A percentile compares a stretch with the other conserved stretches of the same genome.
Conservation (phyloP, 2,329 filamentous ascomycete species). For the Calonectria pseudoreteaudii region DNA sequence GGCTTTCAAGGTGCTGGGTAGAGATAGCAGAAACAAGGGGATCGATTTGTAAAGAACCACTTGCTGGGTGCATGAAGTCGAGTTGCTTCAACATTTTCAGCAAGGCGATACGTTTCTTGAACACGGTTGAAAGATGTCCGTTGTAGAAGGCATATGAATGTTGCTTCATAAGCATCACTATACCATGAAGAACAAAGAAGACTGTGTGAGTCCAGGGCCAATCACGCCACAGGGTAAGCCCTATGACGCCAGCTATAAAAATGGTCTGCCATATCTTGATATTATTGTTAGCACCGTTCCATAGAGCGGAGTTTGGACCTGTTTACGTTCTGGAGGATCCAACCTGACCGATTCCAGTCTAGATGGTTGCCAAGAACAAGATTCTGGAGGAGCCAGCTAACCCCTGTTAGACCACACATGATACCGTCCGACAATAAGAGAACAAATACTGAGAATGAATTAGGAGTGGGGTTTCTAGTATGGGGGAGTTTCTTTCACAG, state of each 20-base stretch:
- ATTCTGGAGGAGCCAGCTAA: slow-evolving; percentile 75
- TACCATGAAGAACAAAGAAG: slow-evolving; percentile 79
- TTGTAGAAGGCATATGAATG: slow-evolving; percentile 86
- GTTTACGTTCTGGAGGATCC: slow-evolving; percentile 77
- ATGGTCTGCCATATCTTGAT: slow-evolving; percentile 73
- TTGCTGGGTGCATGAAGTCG: slow-evolving; percentile 61
- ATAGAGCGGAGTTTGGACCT: too few relatives aligned
- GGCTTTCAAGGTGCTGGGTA: slow-evolving; percentile 57
- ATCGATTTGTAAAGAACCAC: slow-evolving; percentile 55
- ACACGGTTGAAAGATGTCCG: slow-evolving; percentile 74
- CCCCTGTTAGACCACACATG: slow-evolving; percentile 74
- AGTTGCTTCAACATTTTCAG: slow-evolving; percentile 66
- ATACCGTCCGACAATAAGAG: slow-evolving; percentile 73
- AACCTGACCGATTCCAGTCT: slow-evolving; percentile 76
- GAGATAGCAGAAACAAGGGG: slow-evolving; percentile 56
- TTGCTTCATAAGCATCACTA: slow-evolving; percentile 87
- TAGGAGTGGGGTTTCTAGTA: neutral
- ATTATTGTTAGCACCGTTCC: neutral
- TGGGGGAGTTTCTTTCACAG: slow-evolving; percentile 19
- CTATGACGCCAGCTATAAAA: slow-evolving; percentile 72
- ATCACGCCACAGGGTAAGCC: slow-evolving; percentile 75
- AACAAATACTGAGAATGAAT: slow-evolving; percentile 57
- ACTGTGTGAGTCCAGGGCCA: slow-evolving; percentile 89
- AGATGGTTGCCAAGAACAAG: slow-evolving; percentile 69
- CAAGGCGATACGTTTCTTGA: slow-evolving; percentile 62